phyloP scores from a whole-genome alignment of 352 stramenopile genomes.

The Pythium myriotylum region DNA sequence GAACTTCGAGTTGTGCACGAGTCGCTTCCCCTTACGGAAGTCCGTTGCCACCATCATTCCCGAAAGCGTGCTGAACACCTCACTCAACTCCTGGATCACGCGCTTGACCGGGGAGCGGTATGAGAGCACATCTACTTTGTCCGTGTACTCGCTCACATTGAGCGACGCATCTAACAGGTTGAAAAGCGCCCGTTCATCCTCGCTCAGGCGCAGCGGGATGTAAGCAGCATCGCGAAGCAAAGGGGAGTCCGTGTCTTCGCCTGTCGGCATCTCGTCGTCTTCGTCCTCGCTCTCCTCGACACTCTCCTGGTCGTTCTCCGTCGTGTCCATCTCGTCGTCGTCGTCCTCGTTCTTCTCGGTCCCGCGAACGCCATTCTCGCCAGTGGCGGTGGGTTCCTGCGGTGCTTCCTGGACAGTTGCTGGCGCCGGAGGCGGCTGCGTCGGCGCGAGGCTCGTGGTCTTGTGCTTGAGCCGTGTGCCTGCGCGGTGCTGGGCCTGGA shows the following conservation, averaged over 20 bases:
- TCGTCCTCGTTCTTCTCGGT: background rate
- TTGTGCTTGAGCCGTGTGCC: conserved; percentile 67
- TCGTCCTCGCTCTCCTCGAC: conserved; percentile 9
- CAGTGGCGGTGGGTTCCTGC: too few relatives aligned
- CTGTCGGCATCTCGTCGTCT: conserved; percentile 3
- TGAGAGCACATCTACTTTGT: conserved; percentile 86
- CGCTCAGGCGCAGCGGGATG: conserved; percentile 96
- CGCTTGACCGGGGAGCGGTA: conserved; percentile 74
- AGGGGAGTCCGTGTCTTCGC: conserved; percentile 18
- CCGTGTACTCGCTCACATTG: conserved; percentile 93
- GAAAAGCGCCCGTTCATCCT: conserved; percentile 94
- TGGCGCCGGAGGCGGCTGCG: background rate
- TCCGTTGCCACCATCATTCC: conserved; percentile 89
- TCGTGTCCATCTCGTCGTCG: conserved; percentile 3
- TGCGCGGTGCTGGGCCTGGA: conserved; percentile 80
- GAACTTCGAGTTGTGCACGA: conserved; percentile 90
- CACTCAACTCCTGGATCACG: conserved; percentile 86
- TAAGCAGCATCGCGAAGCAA: conserved; percentile 18
- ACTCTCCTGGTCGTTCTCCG: conserved; percentile 4
- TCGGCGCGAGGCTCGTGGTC: conserved; percentile 1
- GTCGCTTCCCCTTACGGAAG: conserved; percentile 83
- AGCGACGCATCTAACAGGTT: conserved; percentile 92
- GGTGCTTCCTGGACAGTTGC: too few relatives aligned
- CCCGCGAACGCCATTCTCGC: background rate
- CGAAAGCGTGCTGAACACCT: conserved; percentile 90